Base-by-base conservation (phyloP, 495 filamentous ascomycete species). In the Parathielavia hyrcaniae region DNA sequence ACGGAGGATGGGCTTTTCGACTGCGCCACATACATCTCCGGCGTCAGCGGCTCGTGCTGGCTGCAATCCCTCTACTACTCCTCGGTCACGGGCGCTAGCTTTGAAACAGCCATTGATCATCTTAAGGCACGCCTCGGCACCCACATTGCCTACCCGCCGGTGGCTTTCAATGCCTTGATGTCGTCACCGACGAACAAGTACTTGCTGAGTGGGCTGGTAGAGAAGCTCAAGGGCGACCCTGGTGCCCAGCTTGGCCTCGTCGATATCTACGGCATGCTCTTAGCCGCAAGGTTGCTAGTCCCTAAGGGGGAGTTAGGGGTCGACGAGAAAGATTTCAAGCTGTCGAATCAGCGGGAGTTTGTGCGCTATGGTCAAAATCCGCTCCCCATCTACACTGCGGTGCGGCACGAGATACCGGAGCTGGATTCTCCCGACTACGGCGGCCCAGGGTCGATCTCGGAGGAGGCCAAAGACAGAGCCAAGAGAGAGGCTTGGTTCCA, bases 11-110 rank as follows among this genome's bases (percentile, higher is more conserved):
- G 93, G 0, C 75, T 98, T 0, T 95, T 93, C 69, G 90, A 96
- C 67, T 96, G 91, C 69, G 81, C 87, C 0, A 98, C 91, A 0
- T 98, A 98, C 65, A 91, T 90, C 0, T 89, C 93, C 23, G 93
- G 93, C 9, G 93, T 98, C 16, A 92, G 88, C 65, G 93, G 93
- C 5, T 93, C 88, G 61, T 97, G 93, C 69, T 98, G 93, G 93
- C 74, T 97, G 34, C 91, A 97, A 70, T 79, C 89, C 2, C 77
- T 98, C 10, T 97, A 88, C 67, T 84, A 91, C 62, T 95, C 91
- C n/a, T 87, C 87, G 3, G 75, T 98, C n/a, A 77, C 84, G 0
- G 74, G 72, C 5, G 74, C 80, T 50, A 79, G 81, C 59, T 81
- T 91, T 61, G 75, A 80, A 30, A 80, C 74, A 43, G 77, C 91